A percentile compares a stretch with the other conserved stretches of the same genome.
phyloP scores from a whole-genome alignment of 2,329 filamentous ascomycete species.

The Davidsoniella eucalypti region DNA sequence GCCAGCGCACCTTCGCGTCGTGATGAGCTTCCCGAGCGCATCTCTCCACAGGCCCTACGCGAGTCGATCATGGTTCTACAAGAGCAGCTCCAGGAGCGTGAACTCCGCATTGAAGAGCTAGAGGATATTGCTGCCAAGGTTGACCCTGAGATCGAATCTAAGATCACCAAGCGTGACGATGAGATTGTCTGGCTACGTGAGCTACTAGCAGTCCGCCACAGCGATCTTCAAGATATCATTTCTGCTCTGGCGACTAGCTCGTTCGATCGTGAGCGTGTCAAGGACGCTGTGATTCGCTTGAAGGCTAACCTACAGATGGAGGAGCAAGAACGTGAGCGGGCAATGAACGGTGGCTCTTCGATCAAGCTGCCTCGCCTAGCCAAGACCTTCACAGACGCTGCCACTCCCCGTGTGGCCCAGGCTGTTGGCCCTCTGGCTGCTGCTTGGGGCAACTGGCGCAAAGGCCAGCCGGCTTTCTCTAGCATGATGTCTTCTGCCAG shows the following conservation, averaged over 20 bases:
- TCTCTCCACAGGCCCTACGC: slow-evolving; percentile 83
- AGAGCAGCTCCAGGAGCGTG: slow-evolving; percentile 89
- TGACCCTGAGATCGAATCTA: slow-evolving; percentile 62
- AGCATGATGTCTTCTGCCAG: slow-evolving; percentile 28
- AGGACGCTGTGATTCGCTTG: slow-evolving; percentile 81
- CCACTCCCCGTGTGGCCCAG: slow-evolving; percentile 69
- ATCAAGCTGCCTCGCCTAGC: slow-evolving; percentile 60
- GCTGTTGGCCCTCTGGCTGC: slow-evolving; percentile 63
- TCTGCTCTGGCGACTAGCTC: slow-evolving; percentile 48
- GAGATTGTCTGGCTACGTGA: slow-evolving; percentile 94
- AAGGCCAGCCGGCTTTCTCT: slow-evolving; percentile 35
- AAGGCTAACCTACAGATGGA: slow-evolving; percentile 96
- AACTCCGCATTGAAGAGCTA: slow-evolving; percentile 74
- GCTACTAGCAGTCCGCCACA: slow-evolving; percentile 73
- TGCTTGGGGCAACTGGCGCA: slow-evolving; percentile 95
- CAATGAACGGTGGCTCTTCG: slow-evolving; percentile 52
- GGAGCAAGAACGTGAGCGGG: slow-evolving; percentile 81
- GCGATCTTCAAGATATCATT: slow-evolving; percentile 87
- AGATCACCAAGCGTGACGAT: slow-evolving; percentile 80
- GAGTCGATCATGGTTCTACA: slow-evolving; percentile 94
- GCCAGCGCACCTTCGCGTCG: slow-evolving; percentile 22
- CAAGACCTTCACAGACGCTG: slow-evolving; percentile 32
- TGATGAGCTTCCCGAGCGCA: slow-evolving; percentile 55
- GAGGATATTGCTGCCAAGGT: slow-evolving; percentile 52
- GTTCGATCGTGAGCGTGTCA: slow-evolving; percentile 64